Evolutionary conservation across 345 rosid species (phyloP), one percentile per base, ranked within the genome.

Genomic region (Stellera chamaejasme): DNA sequence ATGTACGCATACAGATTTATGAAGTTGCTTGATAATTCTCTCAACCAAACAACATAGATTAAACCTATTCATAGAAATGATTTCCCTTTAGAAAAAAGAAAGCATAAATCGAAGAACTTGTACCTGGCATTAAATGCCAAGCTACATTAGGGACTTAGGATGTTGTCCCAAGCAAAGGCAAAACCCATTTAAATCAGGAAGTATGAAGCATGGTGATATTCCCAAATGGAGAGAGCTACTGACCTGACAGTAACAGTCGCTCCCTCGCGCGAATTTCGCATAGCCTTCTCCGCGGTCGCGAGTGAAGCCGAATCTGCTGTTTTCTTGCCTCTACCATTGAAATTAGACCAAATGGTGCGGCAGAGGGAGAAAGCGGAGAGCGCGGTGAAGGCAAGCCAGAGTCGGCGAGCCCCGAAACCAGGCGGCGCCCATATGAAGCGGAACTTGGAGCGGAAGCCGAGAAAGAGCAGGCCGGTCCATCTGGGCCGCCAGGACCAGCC

Each of bases 401-500:
- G 77, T 26, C 95, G 80, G 13, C 97, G 88, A 50, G 96, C 99
- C 1, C 99, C 99, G 67, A 93, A 87, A 3, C 94, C 96, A 3
- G 92, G 96, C 4, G 97, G 97, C n/a, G 96, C 79, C 82, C 90
- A 82, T 8, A 84, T 55, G 65, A 93, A 89, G 56, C 97, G 80
- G 49, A 89, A 78, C 74, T 81, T 84, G 64, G 85, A 71, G 27
- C 97, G 84, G 28, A 89, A 62, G 36, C 97, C 97, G 44, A 93
- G 67, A 66, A 69, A 93, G 46, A 93, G 54, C 72, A 93, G 76
- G 26, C 94, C 74, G 10, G 97, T 93, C 97, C 99, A 93, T 42
- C 96, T 65, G 0, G 97, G 99, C 27, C 99, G 84, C 97, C 99
- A 89, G 4, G 96, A 75, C 99, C 99, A 93, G 11, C 99, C 99